Evolutionary conservation across 2,329 filamentous ascomycete species (phyloP), one percentile per base, ranked within the genome.

Genomic region (Lizonia empirigonia): DNA sequence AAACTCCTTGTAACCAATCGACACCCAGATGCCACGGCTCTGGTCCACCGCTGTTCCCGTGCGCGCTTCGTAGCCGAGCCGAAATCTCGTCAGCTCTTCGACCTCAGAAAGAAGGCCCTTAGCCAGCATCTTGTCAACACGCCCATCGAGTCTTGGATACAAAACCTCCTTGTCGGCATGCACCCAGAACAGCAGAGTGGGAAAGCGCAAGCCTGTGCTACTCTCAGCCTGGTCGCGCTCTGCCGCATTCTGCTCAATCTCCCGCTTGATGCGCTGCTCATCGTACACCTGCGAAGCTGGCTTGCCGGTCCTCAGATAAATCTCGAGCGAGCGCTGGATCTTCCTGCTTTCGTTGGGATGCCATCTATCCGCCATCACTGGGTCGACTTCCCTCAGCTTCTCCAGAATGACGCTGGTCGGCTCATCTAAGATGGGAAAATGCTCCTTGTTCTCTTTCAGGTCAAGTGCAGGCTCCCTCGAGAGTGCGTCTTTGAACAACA

Each of bases 1-100:
- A 67, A 97, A 88, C 68, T 99, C 91, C 70, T 95, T 97, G 74
- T 91, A 97, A 1, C 94, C 94, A 55, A 99, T 99, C 1, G 92
- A 94, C 44, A 96, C 89, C 91, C 93, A 99, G 34, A 99, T 95
- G 0, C 94, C 95, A 44, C 86, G 85, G 1, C 84, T 89, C 58
- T 85, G 81, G 66, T 97, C 91, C 2, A 94, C 74, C 0, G 72
- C 58, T 1, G 78, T 72, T 0, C 85, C 87, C 5, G 60, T 63
- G 1, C 76, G 64, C 0, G 75, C 68, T 38, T 76, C 69, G 45
- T 80, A 73, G 4, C 73, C 60, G 13, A 75, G 62, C 2, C 82
- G 72, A 53, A 82, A 80, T 1, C 73, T 67, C 10, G 77, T 76
- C 62, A 89, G 78, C 1, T 70, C 74, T 30, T 78, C 67, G 0